phyloP scores from a whole-genome alignment of 257 asterid species.

The Capsicum pubescens region DNA sequence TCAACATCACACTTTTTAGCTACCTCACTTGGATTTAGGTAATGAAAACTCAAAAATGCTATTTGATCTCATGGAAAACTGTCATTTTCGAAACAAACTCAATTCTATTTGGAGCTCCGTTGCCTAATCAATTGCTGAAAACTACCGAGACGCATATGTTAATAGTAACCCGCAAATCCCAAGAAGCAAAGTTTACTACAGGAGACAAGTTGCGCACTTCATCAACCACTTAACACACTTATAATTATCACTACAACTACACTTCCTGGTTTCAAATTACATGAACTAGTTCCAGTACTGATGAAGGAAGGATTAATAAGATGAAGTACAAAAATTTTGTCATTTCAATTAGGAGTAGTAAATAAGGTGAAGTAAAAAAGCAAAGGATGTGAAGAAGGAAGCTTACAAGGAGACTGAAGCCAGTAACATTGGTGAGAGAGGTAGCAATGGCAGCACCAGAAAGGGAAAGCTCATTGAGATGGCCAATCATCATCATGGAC shows the following conservation, averaged over 20 bases:
- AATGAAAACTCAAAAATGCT: constrained; percentile 1
- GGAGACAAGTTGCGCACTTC: not conserved
- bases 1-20: not conserved
- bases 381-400: not conserved
- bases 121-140: too few relatives aligned
- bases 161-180: not conserved
- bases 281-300: not conserved
- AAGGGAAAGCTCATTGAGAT: constrained; percentile 43
- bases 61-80: constrained; percentile 12
- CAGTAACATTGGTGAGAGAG: constrained; percentile 50
- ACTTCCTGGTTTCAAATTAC: not conserved
- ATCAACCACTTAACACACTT: not conserved
- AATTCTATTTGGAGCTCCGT: not conserved
- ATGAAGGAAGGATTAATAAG: not conserved
- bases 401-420: constrained; percentile 52
- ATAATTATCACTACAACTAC: not conserved
- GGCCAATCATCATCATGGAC: constrained; percentile 55
- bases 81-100: too few relatives aligned
- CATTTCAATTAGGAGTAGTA: not conserved
- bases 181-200: not conserved
- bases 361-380: not conserved
- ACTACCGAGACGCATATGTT: not conserved
- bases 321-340: not conserved
- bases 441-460: constrained; percentile 50
- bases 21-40: not conserved